A percentile compares a stretch with the other conserved stretches of the same genome.
phyloP scores from a whole-genome alignment of 1,139 yeast genomes.

The Yarrowia galli region DNA sequence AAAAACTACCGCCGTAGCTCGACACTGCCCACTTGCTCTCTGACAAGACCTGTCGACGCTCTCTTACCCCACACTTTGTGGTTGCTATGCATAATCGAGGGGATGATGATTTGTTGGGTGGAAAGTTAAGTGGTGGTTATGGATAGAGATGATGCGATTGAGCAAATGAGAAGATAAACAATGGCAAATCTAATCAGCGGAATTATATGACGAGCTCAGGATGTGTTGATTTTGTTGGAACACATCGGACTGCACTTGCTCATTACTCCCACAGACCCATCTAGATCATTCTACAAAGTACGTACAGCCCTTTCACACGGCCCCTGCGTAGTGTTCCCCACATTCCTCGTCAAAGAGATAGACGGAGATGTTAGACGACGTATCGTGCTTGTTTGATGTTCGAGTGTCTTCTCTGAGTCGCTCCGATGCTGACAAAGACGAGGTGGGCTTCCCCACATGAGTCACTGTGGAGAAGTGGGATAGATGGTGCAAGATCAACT shows the following conservation, averaged over 20 bases:
- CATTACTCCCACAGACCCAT: too few species aligned
- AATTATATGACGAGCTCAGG: too few species aligned
- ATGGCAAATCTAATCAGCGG: too few species aligned
- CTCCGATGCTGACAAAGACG: too few species aligned
- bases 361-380: background rate
- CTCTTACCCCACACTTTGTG: conserved; percentile 9
- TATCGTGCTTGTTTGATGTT: too few species aligned
- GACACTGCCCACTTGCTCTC: too few species aligned
- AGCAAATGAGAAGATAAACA: too few species aligned
- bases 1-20: too few species aligned
- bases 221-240: too few species aligned
- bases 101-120: background rate
- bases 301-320: background rate
- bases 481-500: background rate
- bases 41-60: background rate
- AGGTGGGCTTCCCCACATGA: background rate
- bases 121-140: background rate
- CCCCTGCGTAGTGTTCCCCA: conserved; percentile 23
- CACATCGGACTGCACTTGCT: too few species aligned
- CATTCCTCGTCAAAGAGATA: conserved; percentile 3
- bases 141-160: background rate
- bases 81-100: background rate
- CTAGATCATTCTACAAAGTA: too few species aligned
- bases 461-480: background rate
- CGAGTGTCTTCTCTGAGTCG: too few species aligned